Percentiles rank a stretch among this genome's conserved stretches.
Evolutionary conservation across 148 eudicot species (phyloP).

Genomic region (Camellia sinensis): DNA sequence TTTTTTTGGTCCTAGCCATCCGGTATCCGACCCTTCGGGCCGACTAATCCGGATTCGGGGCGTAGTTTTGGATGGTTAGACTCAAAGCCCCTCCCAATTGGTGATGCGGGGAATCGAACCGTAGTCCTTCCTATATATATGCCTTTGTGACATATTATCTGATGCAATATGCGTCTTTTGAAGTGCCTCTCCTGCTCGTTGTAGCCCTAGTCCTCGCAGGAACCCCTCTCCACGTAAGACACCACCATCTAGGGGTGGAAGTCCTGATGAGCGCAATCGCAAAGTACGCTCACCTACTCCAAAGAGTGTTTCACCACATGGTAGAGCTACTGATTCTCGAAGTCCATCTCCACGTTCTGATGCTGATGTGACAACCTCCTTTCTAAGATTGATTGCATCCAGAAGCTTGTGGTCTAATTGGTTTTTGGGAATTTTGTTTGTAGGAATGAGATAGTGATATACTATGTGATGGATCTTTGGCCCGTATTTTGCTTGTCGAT

Average conservation of each 20-base stretch:
- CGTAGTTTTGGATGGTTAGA: too few relatives aligned
- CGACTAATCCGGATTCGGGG: too few relatives aligned
- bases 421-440: neutral
- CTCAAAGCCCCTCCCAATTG: too few relatives aligned
- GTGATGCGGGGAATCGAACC: too few relatives aligned
- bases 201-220: slow-evolving; percentile 58
- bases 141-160: neutral
- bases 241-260: slow-evolving; percentile 49
- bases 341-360: slow-evolving; percentile 86
- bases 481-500: neutral
- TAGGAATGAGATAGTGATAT: slow-evolving; percentile 39
- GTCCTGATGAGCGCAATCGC: slow-evolving; percentile 42
- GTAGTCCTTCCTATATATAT: neutral
- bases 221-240: slow-evolving; percentile 59
- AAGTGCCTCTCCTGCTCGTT: slow-evolving; percentile 72
- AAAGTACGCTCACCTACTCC: slow-evolving; percentile 53
- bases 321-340: slow-evolving; percentile 57
- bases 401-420: neutral
- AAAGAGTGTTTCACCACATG: slow-evolving; percentile 57
- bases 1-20: too few relatives aligned
- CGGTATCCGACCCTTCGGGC: too few relatives aligned
- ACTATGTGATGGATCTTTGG: slow-evolving; percentile 10
- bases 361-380: slow-evolving; percentile 57
- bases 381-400: neutral
- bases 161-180: slow-evolving; percentile 6